A percentile compares a stretch with the other conserved stretches of the same genome.
phyloP scores from a whole-genome alignment of 2,329 filamentous ascomycete species.

The Endoconidiophora laricicola region DNA sequence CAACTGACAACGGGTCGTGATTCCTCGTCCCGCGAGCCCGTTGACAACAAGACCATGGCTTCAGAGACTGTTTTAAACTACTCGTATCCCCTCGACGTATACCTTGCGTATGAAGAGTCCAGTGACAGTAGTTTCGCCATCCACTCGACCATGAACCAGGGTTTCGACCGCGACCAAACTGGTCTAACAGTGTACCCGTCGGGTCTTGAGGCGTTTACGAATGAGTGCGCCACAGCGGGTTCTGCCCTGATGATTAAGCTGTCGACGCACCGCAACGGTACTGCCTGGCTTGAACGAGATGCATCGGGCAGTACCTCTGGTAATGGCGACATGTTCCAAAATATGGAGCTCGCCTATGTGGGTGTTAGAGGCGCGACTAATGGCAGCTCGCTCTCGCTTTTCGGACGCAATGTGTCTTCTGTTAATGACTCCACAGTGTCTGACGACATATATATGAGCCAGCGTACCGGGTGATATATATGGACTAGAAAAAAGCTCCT shows the following conservation, averaged over 20 bases:
- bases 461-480: too few species aligned
- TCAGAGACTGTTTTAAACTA: conserved; percentile 18
- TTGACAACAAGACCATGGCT: background rate
- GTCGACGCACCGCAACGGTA: conserved; percentile 39
- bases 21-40: conserved; percentile 17
- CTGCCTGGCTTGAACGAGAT: conserved; percentile 35
- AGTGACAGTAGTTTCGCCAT: conserved; percentile 14
- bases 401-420: conserved; percentile 38
- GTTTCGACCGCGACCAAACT: conserved; percentile 21
- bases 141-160: conserved; percentile 25
- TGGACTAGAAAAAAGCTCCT: too few species aligned
- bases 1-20: conserved; percentile 31
- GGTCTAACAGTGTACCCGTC: conserved; percentile 35
- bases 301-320: conserved; percentile 30
- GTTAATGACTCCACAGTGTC: conserved; percentile 34
- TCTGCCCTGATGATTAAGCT: conserved; percentile 19
- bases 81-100: conserved; percentile 31
- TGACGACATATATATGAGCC: conserved; percentile 22
- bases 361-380: background rate
- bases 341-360: conserved; percentile 29
- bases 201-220: conserved; percentile 35
- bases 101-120: conserved; percentile 8
- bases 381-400: conserved; percentile 26
- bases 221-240: conserved; percentile 13
- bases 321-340: conserved; percentile 39